Conservation (phyloP, 768 basidiomycete genomes). For the Clathrus columnatus region DNA sequence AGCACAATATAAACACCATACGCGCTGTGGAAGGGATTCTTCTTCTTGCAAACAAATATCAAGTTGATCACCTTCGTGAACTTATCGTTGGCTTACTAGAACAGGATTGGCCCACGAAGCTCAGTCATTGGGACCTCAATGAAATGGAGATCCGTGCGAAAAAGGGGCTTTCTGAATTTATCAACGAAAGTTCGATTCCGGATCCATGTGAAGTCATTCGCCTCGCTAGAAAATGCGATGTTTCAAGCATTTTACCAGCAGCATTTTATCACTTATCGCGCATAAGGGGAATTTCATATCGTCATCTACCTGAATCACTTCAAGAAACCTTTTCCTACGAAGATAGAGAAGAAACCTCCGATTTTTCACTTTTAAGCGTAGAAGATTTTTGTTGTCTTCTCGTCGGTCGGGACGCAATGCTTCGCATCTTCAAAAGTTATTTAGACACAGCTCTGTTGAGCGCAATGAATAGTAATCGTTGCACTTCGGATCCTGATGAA, state of each 20-base stretch:
- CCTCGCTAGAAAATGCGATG: conserved; percentile 33
- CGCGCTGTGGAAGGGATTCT: conserved; percentile 5
- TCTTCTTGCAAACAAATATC: conserved; percentile 13
- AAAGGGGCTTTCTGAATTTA: conserved; percentile 37
- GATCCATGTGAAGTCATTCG: conserved; percentile 55
- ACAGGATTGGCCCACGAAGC: conserved; percentile 57
- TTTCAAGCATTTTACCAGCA: conserved; percentile 37
- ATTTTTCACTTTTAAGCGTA: too few relatives aligned
- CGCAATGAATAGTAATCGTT: too few relatives aligned
- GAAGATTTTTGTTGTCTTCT: too few relatives aligned
- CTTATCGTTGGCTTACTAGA: conserved; percentile 7
- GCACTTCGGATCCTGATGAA: too few relatives aligned
- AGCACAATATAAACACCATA: background rate
- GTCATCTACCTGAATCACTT: background rate
- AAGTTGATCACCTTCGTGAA: conserved; percentile 6
- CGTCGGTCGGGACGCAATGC: too few relatives aligned
- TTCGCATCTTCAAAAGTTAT: too few relatives aligned
- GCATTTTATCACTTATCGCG: conserved; percentile 43
- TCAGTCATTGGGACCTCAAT: conserved; percentile 52
- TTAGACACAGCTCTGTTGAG: too few relatives aligned
- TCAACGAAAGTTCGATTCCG: conserved; percentile 26
- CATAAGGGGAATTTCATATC: conserved; percentile 13
- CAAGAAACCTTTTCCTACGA: too few relatives aligned
- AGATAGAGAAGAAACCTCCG: too few relatives aligned
- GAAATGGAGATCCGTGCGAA: background rate